A percentile compares a stretch with the other conserved stretches of the same genome.
Evolutionary conservation across 441 rosid species (phyloP).

Genomic region (Adansonia madagascariensis): DNA sequence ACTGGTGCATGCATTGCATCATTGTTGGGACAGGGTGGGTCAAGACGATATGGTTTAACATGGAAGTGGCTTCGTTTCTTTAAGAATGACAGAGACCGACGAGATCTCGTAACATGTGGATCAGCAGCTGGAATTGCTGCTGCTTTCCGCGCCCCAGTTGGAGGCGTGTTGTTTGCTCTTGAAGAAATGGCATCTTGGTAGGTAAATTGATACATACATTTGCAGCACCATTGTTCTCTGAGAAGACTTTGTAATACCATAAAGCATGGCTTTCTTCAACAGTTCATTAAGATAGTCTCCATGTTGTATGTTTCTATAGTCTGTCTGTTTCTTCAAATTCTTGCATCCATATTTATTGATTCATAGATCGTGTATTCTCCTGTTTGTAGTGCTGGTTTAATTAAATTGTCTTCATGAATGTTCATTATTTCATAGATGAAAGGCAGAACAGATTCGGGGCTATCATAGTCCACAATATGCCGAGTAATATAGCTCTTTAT

Average conservation of each 20-base stretch:
- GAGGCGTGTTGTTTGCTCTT: slow-evolving; percentile 81
- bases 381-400: not conserved
- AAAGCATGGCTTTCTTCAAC: not conserved
- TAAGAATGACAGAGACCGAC: slow-evolving; percentile 78
- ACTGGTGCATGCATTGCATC: slow-evolving; percentile 88
- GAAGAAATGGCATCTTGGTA: slow-evolving; percentile 97
- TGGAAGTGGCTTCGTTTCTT: slow-evolving; percentile 75
- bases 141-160: slow-evolving; percentile 85
- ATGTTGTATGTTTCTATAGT: not conserved
- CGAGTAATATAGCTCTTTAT: not conserved
- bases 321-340: not conserved
- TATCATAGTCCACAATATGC: not conserved
- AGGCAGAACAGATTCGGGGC: not conserved
- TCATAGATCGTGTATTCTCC: not conserved
- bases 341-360: not conserved
- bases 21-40: slow-evolving; percentile 81
- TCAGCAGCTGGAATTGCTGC: slow-evolving; percentile 93
- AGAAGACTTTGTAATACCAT: not conserved
- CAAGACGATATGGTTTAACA: slow-evolving; percentile 66
- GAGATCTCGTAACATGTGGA: slow-evolving; percentile 92
- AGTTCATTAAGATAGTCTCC: not conserved
- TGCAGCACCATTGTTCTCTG: not conserved
- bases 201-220: slow-evolving; percentile 18
- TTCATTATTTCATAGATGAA: slow-evolving; percentile 11
- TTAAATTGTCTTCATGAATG: not conserved